These are phyloP conservation scores for Emergomyces pasteurianus DNA, from an alignment of 2,329 filamentous ascomycete species.

Conservation along the genomic window DNA sequence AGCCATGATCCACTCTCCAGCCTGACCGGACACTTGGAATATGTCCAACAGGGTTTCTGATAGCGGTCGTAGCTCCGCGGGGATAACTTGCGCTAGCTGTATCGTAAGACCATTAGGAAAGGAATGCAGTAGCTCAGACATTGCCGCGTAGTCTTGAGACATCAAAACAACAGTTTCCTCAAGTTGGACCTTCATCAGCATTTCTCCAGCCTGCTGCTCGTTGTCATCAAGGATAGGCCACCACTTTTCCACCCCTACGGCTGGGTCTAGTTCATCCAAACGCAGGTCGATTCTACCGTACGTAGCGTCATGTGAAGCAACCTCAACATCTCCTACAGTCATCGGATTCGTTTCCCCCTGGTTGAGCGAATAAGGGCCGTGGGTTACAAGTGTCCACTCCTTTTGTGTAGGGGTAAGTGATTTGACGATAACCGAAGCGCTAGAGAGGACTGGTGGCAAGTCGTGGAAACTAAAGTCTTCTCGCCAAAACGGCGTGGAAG, in stretches of 20 bases:
- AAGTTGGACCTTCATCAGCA: constrained; percentile 70
- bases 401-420: constrained; percentile 36
- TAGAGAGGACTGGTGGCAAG: constrained; percentile 36
- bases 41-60: constrained; percentile 86
- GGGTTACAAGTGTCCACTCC: constrained; percentile 38
- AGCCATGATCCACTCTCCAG: constrained; percentile 81
- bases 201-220: constrained; percentile 65
- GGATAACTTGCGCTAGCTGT: constrained; percentile 69
- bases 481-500: constrained; percentile 37
- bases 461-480: constrained; percentile 38
- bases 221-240: constrained; percentile 67
- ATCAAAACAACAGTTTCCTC: constrained; percentile 86
- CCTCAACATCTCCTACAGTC: constrained; percentile 32
- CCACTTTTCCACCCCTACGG: constrained; percentile 78
- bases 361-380: constrained; percentile 31
- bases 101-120: constrained; percentile 75
- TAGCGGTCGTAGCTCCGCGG: constrained; percentile 63
- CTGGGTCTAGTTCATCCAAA: constrained; percentile 64
- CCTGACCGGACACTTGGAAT: constrained; percentile 79
- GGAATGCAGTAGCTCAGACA: constrained; percentile 72
- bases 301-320: constrained; percentile 35
- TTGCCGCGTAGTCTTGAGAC: constrained; percentile 67
- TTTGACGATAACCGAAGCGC: constrained; percentile 35
- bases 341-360: constrained; percentile 29
- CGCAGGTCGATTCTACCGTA: constrained; percentile 61